A percentile compares a stretch with the other conserved stretches of the same genome.
These are phyloP conservation scores for Cladosporium sp. DNA, from an alignment of 2,329 filamentous ascomycete genomes.

Conservation along the genomic window DNA sequence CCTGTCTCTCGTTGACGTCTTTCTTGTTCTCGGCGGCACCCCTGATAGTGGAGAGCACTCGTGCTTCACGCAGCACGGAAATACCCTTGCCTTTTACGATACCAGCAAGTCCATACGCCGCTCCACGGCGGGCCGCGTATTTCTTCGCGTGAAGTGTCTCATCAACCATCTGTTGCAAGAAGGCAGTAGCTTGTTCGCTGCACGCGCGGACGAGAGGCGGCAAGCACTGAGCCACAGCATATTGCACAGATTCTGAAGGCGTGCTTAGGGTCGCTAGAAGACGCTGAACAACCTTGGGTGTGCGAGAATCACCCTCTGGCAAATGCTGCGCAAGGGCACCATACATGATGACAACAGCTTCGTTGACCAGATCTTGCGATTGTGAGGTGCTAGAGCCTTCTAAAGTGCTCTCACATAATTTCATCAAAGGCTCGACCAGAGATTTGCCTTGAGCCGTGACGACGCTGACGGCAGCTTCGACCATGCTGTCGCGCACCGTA, in stretches of 20 bases:
- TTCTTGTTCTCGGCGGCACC: slow-evolving; percentile 93
- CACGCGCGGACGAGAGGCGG: slow-evolving; percentile 85
- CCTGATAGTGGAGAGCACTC: slow-evolving; percentile 76
- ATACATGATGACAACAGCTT: slow-evolving; percentile 96
- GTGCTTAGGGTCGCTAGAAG: slow-evolving; percentile 84
- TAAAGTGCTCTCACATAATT: slow-evolving; percentile 82
- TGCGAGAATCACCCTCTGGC: slow-evolving; percentile 75
- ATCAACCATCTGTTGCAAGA: slow-evolving; percentile 75
- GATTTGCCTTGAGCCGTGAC: slow-evolving; percentile 77
- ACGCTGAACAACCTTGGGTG: slow-evolving; percentile 82
- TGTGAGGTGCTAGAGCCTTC: slow-evolving; percentile 77
- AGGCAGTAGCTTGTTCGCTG: slow-evolving; percentile 70
- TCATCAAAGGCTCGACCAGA: slow-evolving; percentile 86
- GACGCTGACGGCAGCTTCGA: slow-evolving; percentile 78
- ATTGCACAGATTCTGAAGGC: slow-evolving; percentile 94
- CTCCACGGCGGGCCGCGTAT: slow-evolving; percentile 87
- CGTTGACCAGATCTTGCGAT: slow-evolving; percentile 83
- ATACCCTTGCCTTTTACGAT: slow-evolving; percentile 87
- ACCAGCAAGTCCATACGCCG: slow-evolving; percentile 90
- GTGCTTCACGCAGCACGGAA: slow-evolving; percentile 73
- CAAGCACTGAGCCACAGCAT: slow-evolving; percentile 89
- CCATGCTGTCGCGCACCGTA: slow-evolving; percentile 80
- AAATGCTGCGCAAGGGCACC: slow-evolving; percentile 88
- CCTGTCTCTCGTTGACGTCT: slow-evolving; percentile 81
- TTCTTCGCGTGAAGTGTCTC: slow-evolving; percentile 82